Evolutionary conservation across 176 grass and related monocot genomes (phyloP), one percentile per base, ranked within the genome.

Genomic region (Rhynchospora breviuscula): DNA sequence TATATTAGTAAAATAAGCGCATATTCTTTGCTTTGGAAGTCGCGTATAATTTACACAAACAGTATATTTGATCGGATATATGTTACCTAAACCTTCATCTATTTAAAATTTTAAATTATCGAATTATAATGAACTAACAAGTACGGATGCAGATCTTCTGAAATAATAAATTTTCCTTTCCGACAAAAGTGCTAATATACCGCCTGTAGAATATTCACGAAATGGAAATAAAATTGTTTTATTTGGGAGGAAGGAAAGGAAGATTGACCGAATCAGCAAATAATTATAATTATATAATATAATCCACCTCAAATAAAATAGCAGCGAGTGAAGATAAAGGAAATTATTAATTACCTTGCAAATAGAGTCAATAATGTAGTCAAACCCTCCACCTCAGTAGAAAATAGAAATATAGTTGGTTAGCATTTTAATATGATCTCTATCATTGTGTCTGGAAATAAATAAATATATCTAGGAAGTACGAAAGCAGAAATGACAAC

Each of bases 261-360:
- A 74, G 9, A 49, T 51, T 74, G 69, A 74, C 69, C 69, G 22
- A 74, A 74, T 74, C 1, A 72, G 19, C n/a, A 66, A 14, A 66
- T 35, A 2, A 67, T 67, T 73, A 66, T 35, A 2, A 67, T 67
- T 73, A 73, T 73, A 43, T 26, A 67, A 67, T 22, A n/a, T 58
- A 10, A 58, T 2, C 5, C 69, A 44, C 44, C 19, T 73, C 0
- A 6, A 48, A 26, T 25, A 51, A 53, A 76, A 75, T 7, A 18
- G 35, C 35, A 40, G 35, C 35, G 35, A 40, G 35, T 40, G 35
- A 40, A 40, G 35, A 40, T 2, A 40, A 5, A 40, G 35, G 26
- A 40, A 40, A 40, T 5, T 5, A 40, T 40, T 40, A 40, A 40
- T 40, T 40, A 40, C 1, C 43, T 8, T 43, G 8, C 1, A 68